Evolutionary conservation across 306 rosid species (phyloP).

Genomic region (Coriaria nepalensis): DNA sequence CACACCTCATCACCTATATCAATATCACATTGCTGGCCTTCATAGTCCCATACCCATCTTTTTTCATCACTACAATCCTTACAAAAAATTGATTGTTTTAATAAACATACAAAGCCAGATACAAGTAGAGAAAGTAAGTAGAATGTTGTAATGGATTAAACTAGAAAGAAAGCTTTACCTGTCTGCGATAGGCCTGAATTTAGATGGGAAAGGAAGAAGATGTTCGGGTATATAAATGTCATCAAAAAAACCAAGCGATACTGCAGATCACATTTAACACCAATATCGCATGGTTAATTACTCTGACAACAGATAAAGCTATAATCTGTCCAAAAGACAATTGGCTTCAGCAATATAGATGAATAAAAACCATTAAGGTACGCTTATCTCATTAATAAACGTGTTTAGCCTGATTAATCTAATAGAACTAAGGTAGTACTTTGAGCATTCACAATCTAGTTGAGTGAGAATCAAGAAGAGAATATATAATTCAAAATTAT

Average conservation of each 20-base stretch:
- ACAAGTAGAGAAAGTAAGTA: not conserved
- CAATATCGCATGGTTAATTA: not conserved
- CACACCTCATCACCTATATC: conserved; percentile 43
- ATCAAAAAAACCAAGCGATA: conserved; percentile 74
- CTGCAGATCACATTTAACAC: conserved; percentile 30
- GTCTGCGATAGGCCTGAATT: conserved; percentile 26
- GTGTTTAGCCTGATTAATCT: too few relatives aligned
- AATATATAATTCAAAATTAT: not conserved
- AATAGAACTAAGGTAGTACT: too few relatives aligned
- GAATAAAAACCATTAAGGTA: too few relatives aligned
- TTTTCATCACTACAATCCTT: conserved; percentile 33
- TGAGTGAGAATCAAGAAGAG: too few relatives aligned
- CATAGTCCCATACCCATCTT: conserved; percentile 53
- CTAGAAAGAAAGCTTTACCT: conserved; percentile 25
- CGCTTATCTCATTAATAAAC: too few relatives aligned
- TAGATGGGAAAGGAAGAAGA: conserved; percentile 41
- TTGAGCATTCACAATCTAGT: too few relatives aligned
- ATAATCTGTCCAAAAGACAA: not conserved
- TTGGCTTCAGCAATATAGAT: too few relatives aligned
- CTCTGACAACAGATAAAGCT: not conserved
- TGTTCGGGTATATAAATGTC: conserved; percentile 53
- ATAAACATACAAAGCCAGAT: conserved; percentile 4
- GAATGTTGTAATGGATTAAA: conserved; percentile 4
- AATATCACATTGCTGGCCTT: conserved; percentile 20
- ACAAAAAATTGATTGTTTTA: not conserved